Base-by-base conservation (phyloP, 2,329 filamentous ascomycete species). In the Rhexocercosporidium sp. region DNA sequence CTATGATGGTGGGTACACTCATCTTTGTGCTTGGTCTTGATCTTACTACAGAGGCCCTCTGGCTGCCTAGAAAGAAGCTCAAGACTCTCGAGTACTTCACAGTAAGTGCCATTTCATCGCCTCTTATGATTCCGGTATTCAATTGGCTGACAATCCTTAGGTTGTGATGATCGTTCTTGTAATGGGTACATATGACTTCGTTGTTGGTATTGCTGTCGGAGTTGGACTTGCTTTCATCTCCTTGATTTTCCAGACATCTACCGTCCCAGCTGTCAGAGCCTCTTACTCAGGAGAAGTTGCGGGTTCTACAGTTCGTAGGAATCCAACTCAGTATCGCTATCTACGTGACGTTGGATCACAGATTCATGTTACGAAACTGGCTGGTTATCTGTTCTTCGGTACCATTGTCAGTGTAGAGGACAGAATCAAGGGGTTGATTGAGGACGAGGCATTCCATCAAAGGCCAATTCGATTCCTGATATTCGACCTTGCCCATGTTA, bases 131-230 rank as follows among this genome's bases (percentile, higher is more conserved):
- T 20, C 16, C 31, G 31, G 27, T 7, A 29, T 34, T 1, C 6
- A 25, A 11, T n/a, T 39, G 46, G 63, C 75, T 80, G 67, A 79
- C 66, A 29, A 31, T 14, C 54, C 59, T 27, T 66, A 89, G 87
- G 90, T 97, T 54, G 82, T 97, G 65, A 88, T 89, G 44, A 98
- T 98, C 71, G 94, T 97, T 0, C 82, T 97, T 22, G 93, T 97
- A 46, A 99, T 99, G 96, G 96, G 96, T 1, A 89, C 94, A 11
- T 95, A 97, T 80, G 96, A 99, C 79, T 99, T 99, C 76, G 96
- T 99, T 3, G 88, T 94, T 31, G 96, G 96, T 22, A 97, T 99
- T 53, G 89, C 96, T 12, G 87, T 97, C 34, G 96, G 96, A 4
- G 97, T 99, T 64, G 85, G 97, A 1, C 83, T 99, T 53, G 96